A percentile compares a stretch with the other conserved stretches of the same genome.
Evolutionary conservation across 2,329 filamentous ascomycete species (phyloP).

Genomic region (Apiospora hydei): DNA sequence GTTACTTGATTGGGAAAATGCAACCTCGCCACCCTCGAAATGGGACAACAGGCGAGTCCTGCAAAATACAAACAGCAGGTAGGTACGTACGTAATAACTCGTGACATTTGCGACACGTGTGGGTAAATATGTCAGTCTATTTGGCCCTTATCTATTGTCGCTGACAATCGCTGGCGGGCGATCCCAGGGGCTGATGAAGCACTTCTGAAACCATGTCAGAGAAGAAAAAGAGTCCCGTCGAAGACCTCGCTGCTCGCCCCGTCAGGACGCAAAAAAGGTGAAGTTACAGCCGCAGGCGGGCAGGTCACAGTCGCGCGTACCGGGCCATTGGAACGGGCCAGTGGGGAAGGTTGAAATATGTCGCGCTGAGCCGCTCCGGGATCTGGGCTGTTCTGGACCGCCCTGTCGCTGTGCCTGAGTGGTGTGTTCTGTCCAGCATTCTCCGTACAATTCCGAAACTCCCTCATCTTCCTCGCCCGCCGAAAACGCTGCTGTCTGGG

Average conservation of each 20-base stretch:
- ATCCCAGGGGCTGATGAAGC: slow-evolving; percentile 12
- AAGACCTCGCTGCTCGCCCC: not conserved
- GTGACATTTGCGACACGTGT: not conserved
- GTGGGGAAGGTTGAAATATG: not conserved
- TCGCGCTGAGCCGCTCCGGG: not conserved
- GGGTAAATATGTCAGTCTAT: not conserved
- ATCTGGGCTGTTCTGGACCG: slow-evolving; percentile 14
- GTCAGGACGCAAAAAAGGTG: not conserved
- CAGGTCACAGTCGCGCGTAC: slow-evolving; percentile 7
- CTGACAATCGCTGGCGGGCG: not conserved
- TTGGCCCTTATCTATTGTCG: not conserved
- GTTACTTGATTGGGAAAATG: not conserved
- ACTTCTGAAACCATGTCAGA: slow-evolving; percentile 18
- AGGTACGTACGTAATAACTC: not conserved
- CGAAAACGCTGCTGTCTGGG: not conserved
- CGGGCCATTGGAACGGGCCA: not conserved
- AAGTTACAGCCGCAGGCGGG: not conserved
- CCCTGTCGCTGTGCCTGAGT: not conserved
- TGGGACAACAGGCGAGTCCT: not conserved
- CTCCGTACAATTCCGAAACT: slow-evolving; percentile 2
- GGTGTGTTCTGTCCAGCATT: not conserved
- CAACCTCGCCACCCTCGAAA: too few relatives aligned
- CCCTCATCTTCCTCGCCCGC: not conserved
- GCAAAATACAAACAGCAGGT: too few relatives aligned
- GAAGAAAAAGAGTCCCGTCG: not conserved